Base-by-base conservation (phyloP, 345 rosid species). In the Odontarrhena argentea region DNA sequence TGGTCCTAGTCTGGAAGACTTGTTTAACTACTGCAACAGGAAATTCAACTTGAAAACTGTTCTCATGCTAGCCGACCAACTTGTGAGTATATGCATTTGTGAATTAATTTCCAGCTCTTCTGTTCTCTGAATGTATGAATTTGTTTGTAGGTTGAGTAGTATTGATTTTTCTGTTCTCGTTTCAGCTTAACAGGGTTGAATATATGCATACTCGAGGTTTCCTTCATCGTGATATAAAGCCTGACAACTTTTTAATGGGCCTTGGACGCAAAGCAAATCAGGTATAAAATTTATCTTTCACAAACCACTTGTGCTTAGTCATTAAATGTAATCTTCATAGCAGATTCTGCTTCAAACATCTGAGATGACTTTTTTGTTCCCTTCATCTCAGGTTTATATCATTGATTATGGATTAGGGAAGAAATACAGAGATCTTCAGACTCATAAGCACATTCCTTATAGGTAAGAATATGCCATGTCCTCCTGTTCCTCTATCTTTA, bases 171-270 rank as follows among this genome's bases (percentile, higher is more conserved):
- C 45, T 63, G 47, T 65, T 40, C 5, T 3, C 3, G 25, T 11
- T 74, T 67, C 82, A 89, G 96, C 86, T 89, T 75, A 87, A 82
- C 72, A 85, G 96, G 70, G 89, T 89, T 62, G 96, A 87, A 49
- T 85, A 65, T 71, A 83, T 89, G 89, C 96, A 89, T 74, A 82
- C 78, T 40, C 82, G 87, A 62, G 89, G 89, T 57, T 87, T 89
- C 70, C 89, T 89, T 78, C 96, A 89, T 67, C 93, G 96, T 67
- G 93, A 89, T 69, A 89, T 89, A 60, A 89, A 89, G 79, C 96
- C 96, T 73, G 96, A 87, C 69, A 89, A 89, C 69, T 89, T 89
- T 61, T 79, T 89, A 48, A 84, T 89, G 96, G 96, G 96, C 43
- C 77, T 89, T 24, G 96, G 94, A 24, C 91, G 91, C 80, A 87